Evolutionary conservation across 1,284 basidiomycete species (phyloP), one percentile per base, ranked within the genome.

Genomic region (Cutaneotrichosporon dermatis): DNA sequence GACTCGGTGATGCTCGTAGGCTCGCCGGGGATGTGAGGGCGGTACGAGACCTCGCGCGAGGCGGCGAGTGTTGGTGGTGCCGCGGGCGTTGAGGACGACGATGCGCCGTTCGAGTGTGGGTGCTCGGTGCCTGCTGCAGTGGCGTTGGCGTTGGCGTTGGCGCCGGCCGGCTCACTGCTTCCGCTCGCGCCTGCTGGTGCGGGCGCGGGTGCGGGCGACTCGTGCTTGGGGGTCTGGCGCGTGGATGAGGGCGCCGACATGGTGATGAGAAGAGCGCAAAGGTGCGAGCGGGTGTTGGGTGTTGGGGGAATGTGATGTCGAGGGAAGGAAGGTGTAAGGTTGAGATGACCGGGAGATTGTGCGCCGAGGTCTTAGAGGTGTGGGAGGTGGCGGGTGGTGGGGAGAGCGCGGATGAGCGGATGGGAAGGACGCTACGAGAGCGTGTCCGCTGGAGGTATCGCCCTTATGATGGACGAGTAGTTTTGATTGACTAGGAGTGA

Each of bases 1-100:
- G 67, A 69, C 55, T 74, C 71, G 15, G 68, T 69, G 49, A 76
- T 74, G 42, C 62, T 57, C 62, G 70, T 69, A 9, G 67, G 55
- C 43, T 64, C 64, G 8, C 63, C 66, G 3, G 66, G 64, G 9
- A 61, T 61, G 12, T 59, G 50, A 35, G 36, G 56, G 12, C 57
- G 56, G 50, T 58, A 63, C 33, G 55, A 43, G 15, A 61, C 49
- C 49, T 59, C 58, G 60, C 55, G 58, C 7, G 42, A 40, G 34
- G 44, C 33, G 11, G 55, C 41, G 51, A 51, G 36, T 12, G 40
- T 46, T 35, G 40, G 44, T 25, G 48, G 10, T 4, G 41, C 25
- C 6, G 51, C 51, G 8, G 50, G 6, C 10, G 62, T 42, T 2
- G 55, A 36, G 12, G 57, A 52, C 4, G 54, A 44, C 25, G 51